Base-by-base conservation (phyloP, 2,329 filamentous ascomycete species). In the Macrophomina phaseolina region DNA sequence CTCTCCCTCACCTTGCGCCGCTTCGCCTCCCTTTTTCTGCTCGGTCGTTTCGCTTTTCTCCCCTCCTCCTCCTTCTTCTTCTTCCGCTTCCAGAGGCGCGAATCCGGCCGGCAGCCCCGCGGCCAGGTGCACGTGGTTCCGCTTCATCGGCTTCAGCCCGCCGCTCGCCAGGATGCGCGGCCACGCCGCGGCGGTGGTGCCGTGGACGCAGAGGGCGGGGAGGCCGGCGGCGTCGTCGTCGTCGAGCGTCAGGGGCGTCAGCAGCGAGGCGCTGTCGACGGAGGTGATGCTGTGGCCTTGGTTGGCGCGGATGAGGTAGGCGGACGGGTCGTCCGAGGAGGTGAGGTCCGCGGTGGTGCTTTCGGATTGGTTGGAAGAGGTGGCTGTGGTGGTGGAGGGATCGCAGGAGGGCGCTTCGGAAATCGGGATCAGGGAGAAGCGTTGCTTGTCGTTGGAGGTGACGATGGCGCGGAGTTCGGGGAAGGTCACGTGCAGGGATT, bases 51-150 rank as follows among this genome's bases (percentile, higher is more conserved):
- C 23, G 23, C 23, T 3, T 23, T 23, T 23, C 23, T 23, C 23
- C 3, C 72, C 67, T 8, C 68, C 48, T 66, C 53, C 42, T 67
- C 67, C 46, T 49, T n/a, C n/a, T 49, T 9, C 46, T 23, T 30
- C 46, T 1, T 18, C n/a, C 46, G n/a, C 42, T 45, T 72, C 51
- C 77, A 71, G 0, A 2, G 66, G 56, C 38, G 70, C 76, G 71
- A 83, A 82, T 0, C 80, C 80, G 4, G 73, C 73, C 4, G 91
- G 89, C 12, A 94, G 81, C 0, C 92, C 93, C 5, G 88, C 87
- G 2, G 92, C 91, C 76, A 95, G 97, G 80, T 99, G 95, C 34
- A 98, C 90, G 74, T 98, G 94, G 69, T 91, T 96, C 64, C 95
- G 81, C 0, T 83, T 84, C 95, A 98, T 98, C 67, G 85, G 86